Base-by-base conservation (phyloP, 305 asterid species). In the Fraxinus sp. region DNA sequence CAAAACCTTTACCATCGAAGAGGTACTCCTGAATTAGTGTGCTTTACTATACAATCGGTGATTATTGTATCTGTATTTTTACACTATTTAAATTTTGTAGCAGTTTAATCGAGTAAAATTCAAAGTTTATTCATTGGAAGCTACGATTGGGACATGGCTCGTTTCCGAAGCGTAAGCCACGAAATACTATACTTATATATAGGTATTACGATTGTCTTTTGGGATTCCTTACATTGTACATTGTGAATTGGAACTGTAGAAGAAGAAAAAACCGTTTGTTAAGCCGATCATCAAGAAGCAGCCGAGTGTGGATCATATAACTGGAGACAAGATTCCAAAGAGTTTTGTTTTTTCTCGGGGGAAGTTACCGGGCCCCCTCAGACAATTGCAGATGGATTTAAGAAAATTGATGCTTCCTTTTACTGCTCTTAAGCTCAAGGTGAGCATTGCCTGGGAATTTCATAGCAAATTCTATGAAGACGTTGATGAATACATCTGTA, bases 391-490 rank as follows among this genome's bases (percentile, higher is more conserved):
- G 90, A 90, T 86, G 92, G 98, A 96, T 89, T 78, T 96, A 79
- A 92, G 99, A 79, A 94, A 96, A 87, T 78, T 92, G 91, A 96
- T 92, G 99, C 97, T 91, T 88, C 99, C 99, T 37, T 93, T 62
- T 81, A 94, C 98, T 77, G 99, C 99, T 83, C 88, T 96, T 46
- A 96, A 93, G 84, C 99, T 96, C 82, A 96, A 87, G 98, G 99
- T 92, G 36, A 43, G 70, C 28, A 28, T 78, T 74, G 73, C 74
- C 74, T 26, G 7, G 74, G 74, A 24, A 66, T 66, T 26, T 7
- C 14, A 24, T 24, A 3, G 74, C 36, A 66, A 66, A 24, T 7
- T 64, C 32, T 9, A 24, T 10, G 4, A 64, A 64, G 35, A 20
- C 33, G 26, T 64, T 24, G 73, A 64, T 22, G 33, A 24, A 10